Percentiles rank a stretch among this genome's conserved stretches.
These are phyloP conservation scores for Paracoccidioides brasiliensis DNA, from an alignment of 2,329 filamentous ascomycete genomes.

Conservation along the genomic window DNA sequence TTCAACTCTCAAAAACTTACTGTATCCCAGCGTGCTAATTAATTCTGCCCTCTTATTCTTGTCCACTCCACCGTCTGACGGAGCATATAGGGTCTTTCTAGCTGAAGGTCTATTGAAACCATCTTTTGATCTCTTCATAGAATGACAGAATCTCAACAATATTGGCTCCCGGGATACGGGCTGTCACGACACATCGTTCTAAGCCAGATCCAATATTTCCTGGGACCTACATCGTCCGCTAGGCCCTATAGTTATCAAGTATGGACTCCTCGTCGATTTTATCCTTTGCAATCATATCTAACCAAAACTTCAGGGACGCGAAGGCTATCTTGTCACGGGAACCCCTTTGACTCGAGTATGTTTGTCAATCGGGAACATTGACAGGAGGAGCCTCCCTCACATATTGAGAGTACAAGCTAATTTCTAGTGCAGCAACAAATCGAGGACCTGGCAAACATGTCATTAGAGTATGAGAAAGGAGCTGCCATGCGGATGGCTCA, in stretches of 20 bases:
- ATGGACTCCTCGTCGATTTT: slow-evolving; percentile 9
- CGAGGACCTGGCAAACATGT: slow-evolving; percentile 35
- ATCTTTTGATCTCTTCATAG: background rate
- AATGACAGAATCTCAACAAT: slow-evolving; percentile 31
- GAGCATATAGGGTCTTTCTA: background rate
- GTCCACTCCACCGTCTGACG: too few relatives aligned
- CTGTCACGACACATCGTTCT: slow-evolving; percentile 38
- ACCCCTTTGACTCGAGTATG: slow-evolving; percentile 34
- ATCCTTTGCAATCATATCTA: slow-evolving; percentile 12
- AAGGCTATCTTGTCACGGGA: slow-evolving; percentile 37
- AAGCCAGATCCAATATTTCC: slow-evolving; percentile 36
- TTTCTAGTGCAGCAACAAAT: slow-evolving; percentile 32
- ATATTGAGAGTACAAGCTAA: slow-evolving; percentile 4
- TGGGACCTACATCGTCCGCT: slow-evolving; percentile 35
- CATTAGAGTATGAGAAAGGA: slow-evolving; percentile 35
- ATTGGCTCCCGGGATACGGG: slow-evolving; percentile 37
- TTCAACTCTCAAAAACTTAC: background rate
- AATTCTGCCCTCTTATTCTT: background rate
- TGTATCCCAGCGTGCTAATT: background rate
- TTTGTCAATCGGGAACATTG: slow-evolving; percentile 4
- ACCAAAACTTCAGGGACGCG: slow-evolving; percentile 28
- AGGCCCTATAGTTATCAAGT: slow-evolving; percentile 38
- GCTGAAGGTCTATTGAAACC: slow-evolving; percentile 4
- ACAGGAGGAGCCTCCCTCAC: background rate
- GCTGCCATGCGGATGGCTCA: slow-evolving; percentile 32